Percentiles rank a stretch among this genome's conserved stretches.
Evolutionary conservation across 2,329 filamentous ascomycete genomes (phyloP).

Genomic region (Diaporthe sp.): DNA sequence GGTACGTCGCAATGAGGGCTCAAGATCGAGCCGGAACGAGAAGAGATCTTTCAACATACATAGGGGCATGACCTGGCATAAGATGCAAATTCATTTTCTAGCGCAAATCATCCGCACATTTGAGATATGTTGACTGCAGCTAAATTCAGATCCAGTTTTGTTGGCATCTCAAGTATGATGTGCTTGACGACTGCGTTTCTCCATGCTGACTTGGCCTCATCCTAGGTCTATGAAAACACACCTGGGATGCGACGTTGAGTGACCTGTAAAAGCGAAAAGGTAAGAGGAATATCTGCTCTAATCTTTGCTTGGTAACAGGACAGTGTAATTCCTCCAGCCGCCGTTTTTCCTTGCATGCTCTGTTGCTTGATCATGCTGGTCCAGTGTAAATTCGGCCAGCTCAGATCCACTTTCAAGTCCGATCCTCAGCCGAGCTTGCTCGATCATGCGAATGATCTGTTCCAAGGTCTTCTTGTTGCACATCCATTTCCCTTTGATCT

Average conservation of each 20-base stretch:
- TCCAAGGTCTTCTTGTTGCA: background rate
- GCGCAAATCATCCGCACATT: too few species aligned
- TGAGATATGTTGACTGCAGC: background rate
- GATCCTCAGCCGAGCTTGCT: background rate
- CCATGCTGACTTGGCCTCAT: background rate
- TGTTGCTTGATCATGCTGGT: background rate
- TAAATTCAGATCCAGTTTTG: background rate
- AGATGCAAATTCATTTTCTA: background rate
- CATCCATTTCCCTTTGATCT: constrained; percentile 10
- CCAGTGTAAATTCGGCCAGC: background rate
- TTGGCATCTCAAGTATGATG: background rate
- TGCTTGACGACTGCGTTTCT: background rate
- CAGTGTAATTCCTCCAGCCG: background rate
- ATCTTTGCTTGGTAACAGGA: background rate
- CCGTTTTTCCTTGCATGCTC: background rate
- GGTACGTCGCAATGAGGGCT: background rate
- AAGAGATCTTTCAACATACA: background rate
- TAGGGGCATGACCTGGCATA: background rate
- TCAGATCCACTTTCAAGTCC: background rate
- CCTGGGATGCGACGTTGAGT: background rate
- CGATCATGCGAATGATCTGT: background rate
- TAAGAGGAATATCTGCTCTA: background rate
- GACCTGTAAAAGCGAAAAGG: background rate
- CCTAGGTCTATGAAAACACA: background rate
- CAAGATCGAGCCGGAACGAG: background rate